These are phyloP conservation scores for Aspergillus bridgeri DNA, from an alignment of 495 filamentous ascomycete species.

Conservation along the genomic window DNA sequence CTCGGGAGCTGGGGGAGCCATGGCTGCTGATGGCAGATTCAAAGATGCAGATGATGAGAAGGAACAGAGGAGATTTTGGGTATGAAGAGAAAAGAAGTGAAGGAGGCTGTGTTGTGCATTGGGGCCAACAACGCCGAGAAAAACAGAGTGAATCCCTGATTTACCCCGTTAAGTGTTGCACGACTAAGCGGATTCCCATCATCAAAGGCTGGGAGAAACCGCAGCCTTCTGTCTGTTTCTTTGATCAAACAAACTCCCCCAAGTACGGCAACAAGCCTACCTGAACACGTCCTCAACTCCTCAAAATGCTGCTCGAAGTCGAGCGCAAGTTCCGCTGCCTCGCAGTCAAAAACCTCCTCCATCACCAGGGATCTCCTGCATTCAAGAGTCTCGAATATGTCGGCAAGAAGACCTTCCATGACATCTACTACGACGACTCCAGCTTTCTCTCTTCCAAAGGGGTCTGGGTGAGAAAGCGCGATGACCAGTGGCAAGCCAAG, in stretches of 20 bases:
- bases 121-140: no score
- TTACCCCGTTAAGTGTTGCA: no score
- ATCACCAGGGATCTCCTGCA: background rate
- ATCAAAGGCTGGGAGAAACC: no score
- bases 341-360: background rate
- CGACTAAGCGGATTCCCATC: no score
- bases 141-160: no score
- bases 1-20: background rate
- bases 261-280: background rate
- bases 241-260: no score
- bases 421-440: slow-evolving; percentile 9
- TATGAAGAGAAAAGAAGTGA: no score
- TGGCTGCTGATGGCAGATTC: background rate
- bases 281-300: background rate
- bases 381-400: background rate
- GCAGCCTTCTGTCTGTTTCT: no score
- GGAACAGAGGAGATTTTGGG: background rate
- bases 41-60: background rate
- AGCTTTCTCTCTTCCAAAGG: slow-evolving; percentile 2
- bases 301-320: slow-evolving; percentile 1
- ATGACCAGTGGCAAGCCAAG: slow-evolving; percentile 10
- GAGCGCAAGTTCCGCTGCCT: slow-evolving; percentile 10
- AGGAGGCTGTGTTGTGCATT: no score
- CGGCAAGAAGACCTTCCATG: slow-evolving; percentile 7
- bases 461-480: slow-evolving; percentile 5